Evolutionary conservation across 257 asterid genomes (phyloP).

Genomic region (Phtheirospermum japonicum): DNA sequence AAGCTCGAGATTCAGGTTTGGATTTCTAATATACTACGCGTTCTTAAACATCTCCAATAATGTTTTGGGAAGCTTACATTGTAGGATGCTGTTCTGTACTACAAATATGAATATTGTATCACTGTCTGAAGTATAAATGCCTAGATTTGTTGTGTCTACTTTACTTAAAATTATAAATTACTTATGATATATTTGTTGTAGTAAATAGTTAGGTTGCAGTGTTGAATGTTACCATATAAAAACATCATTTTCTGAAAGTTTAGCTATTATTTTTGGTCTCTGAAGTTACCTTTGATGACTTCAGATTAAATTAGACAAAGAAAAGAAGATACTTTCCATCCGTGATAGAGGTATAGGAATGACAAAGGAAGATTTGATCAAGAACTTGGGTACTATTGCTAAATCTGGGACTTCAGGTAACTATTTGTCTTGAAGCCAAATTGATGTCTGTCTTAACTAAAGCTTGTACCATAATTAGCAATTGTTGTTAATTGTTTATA

Average conservation of each 20-base stretch:
- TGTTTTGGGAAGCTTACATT: not conserved
- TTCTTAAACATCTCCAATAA: not conserved
- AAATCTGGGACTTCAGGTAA: slow-evolving; percentile 98
- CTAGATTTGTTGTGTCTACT: not conserved
- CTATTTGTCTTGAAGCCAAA: not conserved
- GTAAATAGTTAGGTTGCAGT: not conserved
- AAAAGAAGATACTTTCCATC: slow-evolving; percentile 76
- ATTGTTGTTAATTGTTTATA: slow-evolving; percentile 1
- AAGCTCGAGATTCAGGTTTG: slow-evolving; percentile 94
- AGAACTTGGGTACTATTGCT: slow-evolving; percentile 97
- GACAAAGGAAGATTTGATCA: slow-evolving; percentile 94
- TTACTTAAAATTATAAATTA: too few species aligned
- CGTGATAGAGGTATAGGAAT: slow-evolving; percentile 96
- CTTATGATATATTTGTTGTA: not conserved
- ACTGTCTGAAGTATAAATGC: not conserved
- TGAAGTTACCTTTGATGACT: slow-evolving; percentile 15
- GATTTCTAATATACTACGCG: not conserved
- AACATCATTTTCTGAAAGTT: not conserved
- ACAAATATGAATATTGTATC: not conserved
- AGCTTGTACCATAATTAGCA: slow-evolving; percentile 1
- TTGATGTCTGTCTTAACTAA: slow-evolving; percentile 4
- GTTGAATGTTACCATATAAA: not conserved
- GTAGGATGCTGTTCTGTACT: slow-evolving; percentile 2
- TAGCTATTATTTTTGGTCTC: not conserved
- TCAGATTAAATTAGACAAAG: slow-evolving; percentile 93